A percentile compares a stretch with the other conserved stretches of the same genome.
Conservation (phyloP, 768 basidiomycete genomes). For the Boletus tomentosulus region DNA sequence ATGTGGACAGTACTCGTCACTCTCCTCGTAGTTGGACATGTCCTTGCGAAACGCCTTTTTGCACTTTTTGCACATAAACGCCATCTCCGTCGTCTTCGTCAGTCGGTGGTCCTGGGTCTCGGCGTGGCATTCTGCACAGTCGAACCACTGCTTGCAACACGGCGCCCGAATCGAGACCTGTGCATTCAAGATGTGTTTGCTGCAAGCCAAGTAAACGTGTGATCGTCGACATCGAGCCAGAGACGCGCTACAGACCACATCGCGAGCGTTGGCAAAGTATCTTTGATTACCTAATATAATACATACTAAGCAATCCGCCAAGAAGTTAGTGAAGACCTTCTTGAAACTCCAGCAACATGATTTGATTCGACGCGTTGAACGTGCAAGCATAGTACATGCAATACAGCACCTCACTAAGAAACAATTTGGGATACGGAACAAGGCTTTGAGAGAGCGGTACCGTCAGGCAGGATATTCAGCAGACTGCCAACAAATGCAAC, state of each 20-base stretch:
- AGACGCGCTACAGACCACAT: conserved; percentile 25
- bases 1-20: conserved; percentile 96
- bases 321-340: too few relatives aligned
- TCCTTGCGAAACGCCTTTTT: conserved; percentile 97
- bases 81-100: conserved; percentile 76
- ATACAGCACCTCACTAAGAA: too few relatives aligned
- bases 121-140: conserved; percentile 94
- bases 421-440: too few relatives aligned
- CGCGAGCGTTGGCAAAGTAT: background rate
- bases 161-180: conserved; percentile 96
- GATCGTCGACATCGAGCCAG: background rate
- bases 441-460: too few relatives aligned
- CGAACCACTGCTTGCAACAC: conserved; percentile 97
- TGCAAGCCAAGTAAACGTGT: conserved; percentile 27
- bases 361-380: too few relatives aligned
- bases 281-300: background rate
- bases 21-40: conserved; percentile 88
- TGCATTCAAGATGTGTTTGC: conserved; percentile 95
- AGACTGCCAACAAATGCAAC: background rate
- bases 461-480: background rate
- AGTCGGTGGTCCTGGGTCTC: conserved; percentile 75
- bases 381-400: too few relatives aligned
- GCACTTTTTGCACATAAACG: conserved; percentile 83
- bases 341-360: too few relatives aligned
- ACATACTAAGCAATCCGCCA: too few relatives aligned